Evolutionary conservation across 2,329 filamentous ascomycete genomes (phyloP), one percentile per base, ranked within the genome.

Genomic region (Alternaria gansuensis): DNA sequence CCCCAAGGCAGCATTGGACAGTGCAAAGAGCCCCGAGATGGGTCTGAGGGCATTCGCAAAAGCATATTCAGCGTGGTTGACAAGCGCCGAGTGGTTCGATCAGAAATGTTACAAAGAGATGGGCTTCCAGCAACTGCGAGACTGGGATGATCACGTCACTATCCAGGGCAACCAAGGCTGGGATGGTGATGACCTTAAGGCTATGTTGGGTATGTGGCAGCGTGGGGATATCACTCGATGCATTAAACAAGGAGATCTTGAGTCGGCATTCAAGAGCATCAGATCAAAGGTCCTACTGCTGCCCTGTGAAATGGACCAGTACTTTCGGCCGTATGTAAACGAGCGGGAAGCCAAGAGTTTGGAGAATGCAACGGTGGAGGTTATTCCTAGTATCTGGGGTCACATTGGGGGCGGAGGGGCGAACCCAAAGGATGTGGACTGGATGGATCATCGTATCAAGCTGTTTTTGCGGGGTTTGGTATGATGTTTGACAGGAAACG

Each of bases 1-100:
- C 0, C 81, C 84, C 10, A 82, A 80, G 44, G 73, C 77, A 0
- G 84, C 83, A 0, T 73, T 86, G 9, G 66, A 82, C 1, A 81
- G 76, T 17, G 72, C 78, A 0, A 68, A 67, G 0, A 79, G 81
- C 44, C 84, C 80, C 2, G 53, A 55, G 17, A 51, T 49, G 3
- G 77, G 68, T 29, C 68, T 64, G 48, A 69, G 28, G 72, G 82
- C 56, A 3, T 80, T 80, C 60, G 72, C 66, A 0, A 68, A 77
- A 33, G 77, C 73, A 1, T 81, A 78, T 60, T 71, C 74, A 1
- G 76, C 78, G 1, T 80, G 79, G 79, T 65, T 77, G 51, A 71
- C 78, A n/a, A 76, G 74, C 45, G 74, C 74, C 23, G 73, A 71
- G 46, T 80, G 79, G 77, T 81, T 79, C 46, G 70, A 78, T n/a